Base-by-base conservation (phyloP, 1,284 basidiomycete species). In the Pseudozyma thailandica region DNA sequence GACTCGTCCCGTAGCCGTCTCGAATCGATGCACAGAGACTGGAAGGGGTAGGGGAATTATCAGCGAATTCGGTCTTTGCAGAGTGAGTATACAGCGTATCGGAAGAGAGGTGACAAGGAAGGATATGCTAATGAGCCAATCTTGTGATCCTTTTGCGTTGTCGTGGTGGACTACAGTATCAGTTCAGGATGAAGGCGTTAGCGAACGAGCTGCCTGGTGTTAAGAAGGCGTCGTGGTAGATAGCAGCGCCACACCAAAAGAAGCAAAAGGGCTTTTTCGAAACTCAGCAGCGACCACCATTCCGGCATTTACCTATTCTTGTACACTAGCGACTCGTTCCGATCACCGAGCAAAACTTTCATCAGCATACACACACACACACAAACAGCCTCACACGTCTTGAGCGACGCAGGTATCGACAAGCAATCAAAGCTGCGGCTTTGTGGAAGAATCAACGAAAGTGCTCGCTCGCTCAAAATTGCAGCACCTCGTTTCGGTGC, bases 1-100 rank as follows among this genome's bases (percentile, higher is more conserved):
- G 83, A 90, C 92, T 9, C 88, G 91, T 33, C 91, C 92, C 20
- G 89, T 89, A 8, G 90, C 89, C 3, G 92, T 97, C 23, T 93
- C 92, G 84, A 93, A 94, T 83, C 86, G 93, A 18, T 98, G 94
- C 78, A 85, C 86, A 30, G 91, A 90, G 84, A 90, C 92, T 6
- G 94, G 94, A 0, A 86, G 89, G 61, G 93, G 92, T 1, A 86
- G 92, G 61, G 94, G 92, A 53, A 86, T 97, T 48, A 90, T 97
- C 72, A 88, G 89, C 77, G 91, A 94, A 83, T 95, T 95, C 85
- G 92, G 89, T 0, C 84, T 97, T 39, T 93, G 89, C 78, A 87
- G 94, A 80, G 94, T 94, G 84, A 72, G 90, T 85, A 9, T 20
- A 30, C 6, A 7, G 10, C 5, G 5, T 10, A 16, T 10, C 30